Percentiles rank a stretch among this genome's conserved stretches.
phyloP scores from a whole-genome alignment of 2,329 filamentous ascomycete genomes.

The Rhexocercosporidium sp. region DNA sequence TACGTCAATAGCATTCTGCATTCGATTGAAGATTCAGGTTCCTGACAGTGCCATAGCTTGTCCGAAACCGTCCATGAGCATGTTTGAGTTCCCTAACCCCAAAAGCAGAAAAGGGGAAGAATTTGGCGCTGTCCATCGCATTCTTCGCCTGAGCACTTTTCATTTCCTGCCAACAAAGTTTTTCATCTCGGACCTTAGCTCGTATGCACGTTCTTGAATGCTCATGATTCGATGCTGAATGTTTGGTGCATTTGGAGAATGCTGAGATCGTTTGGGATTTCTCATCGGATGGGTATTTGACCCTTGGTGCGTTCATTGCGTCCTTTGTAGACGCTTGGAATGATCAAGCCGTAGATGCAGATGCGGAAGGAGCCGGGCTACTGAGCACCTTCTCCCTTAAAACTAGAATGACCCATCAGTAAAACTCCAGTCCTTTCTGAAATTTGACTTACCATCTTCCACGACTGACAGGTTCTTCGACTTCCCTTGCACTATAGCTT shows the following conservation, averaged over 20 bases:
- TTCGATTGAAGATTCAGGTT: not conserved
- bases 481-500: constrained; percentile 75
- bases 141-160: not conserved
- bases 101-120: not conserved
- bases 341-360: constrained; percentile 36
- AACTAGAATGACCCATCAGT: constrained; percentile 45
- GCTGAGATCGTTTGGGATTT: not conserved
- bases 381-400: constrained; percentile 57
- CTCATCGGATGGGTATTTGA: not conserved
- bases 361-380: constrained; percentile 46
- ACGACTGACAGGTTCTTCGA: constrained; percentile 83
- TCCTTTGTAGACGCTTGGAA: not conserved
- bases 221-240: not conserved
- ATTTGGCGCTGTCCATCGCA: not conserved
- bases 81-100: not conserved
- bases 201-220: not conserved
- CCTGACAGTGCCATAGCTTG: not conserved
- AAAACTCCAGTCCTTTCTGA: constrained; percentile 10
- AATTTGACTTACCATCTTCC: constrained; percentile 72
- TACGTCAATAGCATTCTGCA: not conserved
- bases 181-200: not conserved
- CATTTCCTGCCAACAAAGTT: not conserved
- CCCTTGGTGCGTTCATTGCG: not conserved
- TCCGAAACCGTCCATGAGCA: not conserved
- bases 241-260: constrained; percentile 1